Evolutionary conservation across 352 stramenopile genomes (phyloP), one percentile per base, ranked within the genome.

Genomic region (Pythium phragmiticola): DNA sequence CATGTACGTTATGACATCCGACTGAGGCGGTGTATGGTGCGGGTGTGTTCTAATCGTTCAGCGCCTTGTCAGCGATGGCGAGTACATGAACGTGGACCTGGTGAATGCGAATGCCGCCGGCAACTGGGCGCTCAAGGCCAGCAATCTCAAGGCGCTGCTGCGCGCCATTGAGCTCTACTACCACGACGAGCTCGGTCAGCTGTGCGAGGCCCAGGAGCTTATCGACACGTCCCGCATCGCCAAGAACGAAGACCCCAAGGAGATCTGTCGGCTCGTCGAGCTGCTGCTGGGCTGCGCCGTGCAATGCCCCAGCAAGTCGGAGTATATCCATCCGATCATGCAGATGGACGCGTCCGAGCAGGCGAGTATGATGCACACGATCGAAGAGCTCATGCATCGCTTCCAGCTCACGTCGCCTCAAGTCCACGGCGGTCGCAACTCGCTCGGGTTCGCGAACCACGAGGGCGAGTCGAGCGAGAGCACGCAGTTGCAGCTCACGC

Each of bases 321-420:
- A 90, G 59, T 95, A 92, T 68, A 92, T 95, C 63, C 80, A 90
- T 63, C 74, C 79, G 56, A 95, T 95, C 69, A 84, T 95, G 78
- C 72, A 86, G 62, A 89, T 95, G 80, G 78, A 85, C 23, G 68
- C 82, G 34, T 83, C 77, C 3, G 84, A 87, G 68, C 86, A 95
- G 62, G 80, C 80, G 30, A 90, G 82, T 58, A 75, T 94, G 57
- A 94, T 94, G 86, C 81, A 88, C 69, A 73, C 86, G 33, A 92
- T 94, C 54, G 86, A 94, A 62, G 86, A 84, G 45, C 74, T 94
- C 53, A 92, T 92, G 84, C 81, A 82, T 43, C 84, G 84, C 45
- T 89, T 90, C 65, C 81, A 90, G 39, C 60, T 84, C 26, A 61
- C 70, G 9, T 92, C 84, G 49, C 84, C 84, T 1, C 59, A 69